phyloP scores from a whole-genome alignment of 1,284 basidiomycete species.

The Tausonia pullulans region DNA sequence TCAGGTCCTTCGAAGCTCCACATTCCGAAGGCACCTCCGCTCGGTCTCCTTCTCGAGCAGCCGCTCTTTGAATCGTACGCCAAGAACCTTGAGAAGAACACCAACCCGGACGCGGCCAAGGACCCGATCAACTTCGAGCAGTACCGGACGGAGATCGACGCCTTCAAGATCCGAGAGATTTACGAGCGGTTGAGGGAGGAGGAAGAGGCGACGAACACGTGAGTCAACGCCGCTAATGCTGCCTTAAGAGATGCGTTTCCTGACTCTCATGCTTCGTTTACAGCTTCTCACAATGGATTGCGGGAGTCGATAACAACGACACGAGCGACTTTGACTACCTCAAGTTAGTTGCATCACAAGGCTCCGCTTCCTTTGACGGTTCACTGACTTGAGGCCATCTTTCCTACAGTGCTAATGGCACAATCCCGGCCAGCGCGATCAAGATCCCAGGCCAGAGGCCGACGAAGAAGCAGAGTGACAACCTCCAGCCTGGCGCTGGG shows the following conservation, averaged over 20 bases:
- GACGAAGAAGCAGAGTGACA: constrained; percentile 18
- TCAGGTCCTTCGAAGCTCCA: constrained; percentile 60
- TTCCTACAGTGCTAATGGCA: constrained; percentile 31
- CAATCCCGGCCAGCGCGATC: constrained; percentile 30
- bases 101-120: constrained; percentile 37
- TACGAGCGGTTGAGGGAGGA: constrained; percentile 71
- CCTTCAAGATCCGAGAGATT: constrained; percentile 72
- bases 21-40: constrained; percentile 90
- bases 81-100: constrained; percentile 28
- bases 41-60: constrained; percentile 88
- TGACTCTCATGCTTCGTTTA: not conserved
- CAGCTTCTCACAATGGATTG: constrained; percentile 31
- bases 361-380: constrained; percentile 17
- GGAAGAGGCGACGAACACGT: constrained; percentile 71
- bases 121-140: constrained; percentile 56
- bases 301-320: constrained; percentile 27
- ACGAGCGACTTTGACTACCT: constrained; percentile 24
- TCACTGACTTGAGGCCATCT: constrained; percentile 19
- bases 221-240: constrained; percentile 31
- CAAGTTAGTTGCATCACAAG: not conserved
- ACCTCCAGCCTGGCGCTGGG: constrained; percentile 16
- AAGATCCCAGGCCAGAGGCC: not conserved
- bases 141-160: constrained; percentile 52
- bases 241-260: not conserved
- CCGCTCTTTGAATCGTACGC: constrained; percentile 62